These are phyloP conservation scores for Cordyceps tenuipes DNA, from an alignment of 2,329 filamentous ascomycete species.

Conservation along the genomic window DNA sequence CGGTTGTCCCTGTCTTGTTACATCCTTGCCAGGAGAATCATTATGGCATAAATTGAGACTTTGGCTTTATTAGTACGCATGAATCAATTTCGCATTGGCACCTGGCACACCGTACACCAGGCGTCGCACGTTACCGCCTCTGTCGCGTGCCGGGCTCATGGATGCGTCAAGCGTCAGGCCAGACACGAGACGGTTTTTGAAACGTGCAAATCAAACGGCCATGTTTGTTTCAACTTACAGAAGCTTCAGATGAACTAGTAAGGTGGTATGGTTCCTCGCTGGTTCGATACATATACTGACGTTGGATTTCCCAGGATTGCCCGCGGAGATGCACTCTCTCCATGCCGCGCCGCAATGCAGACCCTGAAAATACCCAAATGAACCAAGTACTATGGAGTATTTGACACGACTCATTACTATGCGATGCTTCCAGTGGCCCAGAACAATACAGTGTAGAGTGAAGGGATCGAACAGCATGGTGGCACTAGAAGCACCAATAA, in stretches of 20 bases:
- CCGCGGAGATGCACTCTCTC: too few species aligned
- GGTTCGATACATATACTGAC: neutral
- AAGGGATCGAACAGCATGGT: neutral
- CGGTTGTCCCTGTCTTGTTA: neutral
- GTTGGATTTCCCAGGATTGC: neutral
- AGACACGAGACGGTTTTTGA: constrained; percentile 6
- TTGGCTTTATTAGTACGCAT: neutral
- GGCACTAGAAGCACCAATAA: neutral
- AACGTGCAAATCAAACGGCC: neutral
- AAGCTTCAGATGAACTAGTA: neutral
- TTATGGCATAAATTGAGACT: neutral
- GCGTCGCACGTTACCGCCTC: neutral
- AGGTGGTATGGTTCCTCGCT: neutral
- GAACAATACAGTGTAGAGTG: too few species aligned
- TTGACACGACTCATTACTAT: too few species aligned
- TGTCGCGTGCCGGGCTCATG: neutral
- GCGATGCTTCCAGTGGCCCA: too few species aligned
- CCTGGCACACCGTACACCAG: neutral
- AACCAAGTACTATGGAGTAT: too few species aligned
- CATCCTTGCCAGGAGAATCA: neutral
- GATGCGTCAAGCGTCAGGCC: neutral
- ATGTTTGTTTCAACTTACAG: neutral
- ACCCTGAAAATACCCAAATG: too few species aligned
- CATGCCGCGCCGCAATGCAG: too few species aligned
- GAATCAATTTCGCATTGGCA: neutral